These are phyloP conservation scores for Parietaria judaica DNA, from an alignment of 306 rosid genomes.

Conservation along the genomic window DNA sequence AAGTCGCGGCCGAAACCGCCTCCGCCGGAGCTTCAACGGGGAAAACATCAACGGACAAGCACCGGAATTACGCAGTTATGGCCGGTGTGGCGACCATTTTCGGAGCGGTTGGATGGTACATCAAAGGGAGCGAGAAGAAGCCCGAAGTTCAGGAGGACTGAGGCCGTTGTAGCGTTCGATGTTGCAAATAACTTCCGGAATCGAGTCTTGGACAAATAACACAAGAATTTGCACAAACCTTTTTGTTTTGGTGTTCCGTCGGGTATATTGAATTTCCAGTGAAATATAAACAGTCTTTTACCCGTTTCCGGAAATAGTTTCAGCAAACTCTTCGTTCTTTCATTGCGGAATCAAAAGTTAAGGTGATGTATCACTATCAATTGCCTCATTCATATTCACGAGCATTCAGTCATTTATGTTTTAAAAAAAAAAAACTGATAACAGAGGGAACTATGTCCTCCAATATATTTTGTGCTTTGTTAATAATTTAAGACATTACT, in stretches of 20 bases:
- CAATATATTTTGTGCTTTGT: no score
- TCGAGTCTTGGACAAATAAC: neutral
- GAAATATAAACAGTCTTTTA: neutral
- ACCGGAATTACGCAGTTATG: slow-evolving; percentile 78
- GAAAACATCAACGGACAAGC: slow-evolving; percentile 70
- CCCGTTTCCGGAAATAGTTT: neutral
- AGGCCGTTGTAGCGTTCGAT: slow-evolving; percentile 9
- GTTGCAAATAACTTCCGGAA: neutral
- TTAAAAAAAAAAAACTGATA: no score
- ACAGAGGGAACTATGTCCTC: no score
- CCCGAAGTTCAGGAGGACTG: slow-evolving; percentile 88
- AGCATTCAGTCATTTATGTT: no score
- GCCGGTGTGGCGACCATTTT: slow-evolving; percentile 58
- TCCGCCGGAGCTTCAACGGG: slow-evolving; percentile 42
- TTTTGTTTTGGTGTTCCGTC: neutral
- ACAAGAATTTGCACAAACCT: neutral
- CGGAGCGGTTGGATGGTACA: slow-evolving; percentile 79
- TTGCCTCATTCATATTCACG: no score
- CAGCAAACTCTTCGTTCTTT: neutral
- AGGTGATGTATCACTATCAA: no score
- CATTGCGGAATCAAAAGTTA: neutral
- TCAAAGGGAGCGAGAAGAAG: slow-evolving; percentile 74
- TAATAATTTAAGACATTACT: no score
- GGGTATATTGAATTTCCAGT: neutral
- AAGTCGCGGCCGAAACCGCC: slow-evolving; percentile 39